Evolutionary conservation across 2,329 filamentous ascomycete genomes (phyloP).

Genomic region (Tolypocladium pustulatum): DNA sequence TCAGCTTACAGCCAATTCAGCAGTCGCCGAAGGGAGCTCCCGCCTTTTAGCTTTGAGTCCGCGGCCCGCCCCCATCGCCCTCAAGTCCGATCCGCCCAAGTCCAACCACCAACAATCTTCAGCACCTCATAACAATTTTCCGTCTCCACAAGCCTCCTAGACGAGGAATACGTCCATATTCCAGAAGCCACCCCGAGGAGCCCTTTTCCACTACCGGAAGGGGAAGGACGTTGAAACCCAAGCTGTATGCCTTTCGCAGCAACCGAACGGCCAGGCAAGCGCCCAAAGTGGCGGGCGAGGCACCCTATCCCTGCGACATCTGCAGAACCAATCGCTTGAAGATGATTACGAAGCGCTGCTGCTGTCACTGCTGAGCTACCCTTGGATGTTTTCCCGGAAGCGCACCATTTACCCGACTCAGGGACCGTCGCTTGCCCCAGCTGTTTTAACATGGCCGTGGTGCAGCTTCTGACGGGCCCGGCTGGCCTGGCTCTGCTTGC

Average conservation of each 20-base stretch:
- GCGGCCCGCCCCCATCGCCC: background rate
- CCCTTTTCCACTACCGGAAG: too few species aligned
- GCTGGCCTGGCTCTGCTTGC: conserved; percentile 1
- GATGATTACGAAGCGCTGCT: background rate
- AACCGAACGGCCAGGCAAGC: background rate
- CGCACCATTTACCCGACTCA: background rate
- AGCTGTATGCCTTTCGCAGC: background rate
- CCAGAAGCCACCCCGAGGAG: background rate
- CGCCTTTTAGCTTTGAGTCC: background rate
- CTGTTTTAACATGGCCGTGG: conserved; percentile 1
- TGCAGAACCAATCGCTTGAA: background rate
- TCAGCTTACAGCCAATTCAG: background rate
- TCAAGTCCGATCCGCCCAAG: background rate
- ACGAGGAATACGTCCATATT: background rate
- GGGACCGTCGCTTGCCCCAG: background rate
- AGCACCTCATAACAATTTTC: background rate
- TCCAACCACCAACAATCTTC: background rate
- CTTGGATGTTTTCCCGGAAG: background rate
- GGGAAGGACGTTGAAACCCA: background rate
- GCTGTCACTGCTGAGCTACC: background rate
- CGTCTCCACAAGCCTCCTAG: background rate
- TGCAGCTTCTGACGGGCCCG: background rate
- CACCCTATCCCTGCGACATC: background rate
- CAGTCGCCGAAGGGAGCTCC: background rate
- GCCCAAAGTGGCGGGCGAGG: background rate